phyloP scores from a whole-genome alignment of 352 stramenopile species.

The Phytophthora megakarya region DNA sequence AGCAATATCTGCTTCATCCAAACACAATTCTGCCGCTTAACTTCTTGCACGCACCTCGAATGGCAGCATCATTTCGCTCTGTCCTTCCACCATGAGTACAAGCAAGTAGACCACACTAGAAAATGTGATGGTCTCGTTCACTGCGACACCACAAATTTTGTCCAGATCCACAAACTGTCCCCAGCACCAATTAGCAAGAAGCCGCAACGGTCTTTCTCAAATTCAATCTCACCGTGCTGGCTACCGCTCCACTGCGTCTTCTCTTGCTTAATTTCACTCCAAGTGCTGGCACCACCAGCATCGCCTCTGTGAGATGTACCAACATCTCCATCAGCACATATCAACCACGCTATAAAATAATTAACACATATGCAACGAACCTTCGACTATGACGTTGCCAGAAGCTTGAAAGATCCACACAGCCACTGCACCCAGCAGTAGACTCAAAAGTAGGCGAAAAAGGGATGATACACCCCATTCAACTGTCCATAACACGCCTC shows the following conservation, averaged over 20 bases:
- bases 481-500: slow-evolving; percentile 26
- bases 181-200: not conserved
- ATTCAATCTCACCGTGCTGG: slow-evolving; percentile 23
- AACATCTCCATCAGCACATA: slow-evolving; percentile 11
- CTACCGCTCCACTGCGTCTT: slow-evolving; percentile 47
- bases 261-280: slow-evolving; percentile 76
- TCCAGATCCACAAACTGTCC: slow-evolving; percentile 39
- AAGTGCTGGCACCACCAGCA: slow-evolving; percentile 74
- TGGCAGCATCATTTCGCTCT: slow-evolving; percentile 70
- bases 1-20: not conserved
- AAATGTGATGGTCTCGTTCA: slow-evolving; percentile 87
- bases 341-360: not conserved
- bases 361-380: not conserved
- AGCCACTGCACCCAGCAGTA: slow-evolving; percentile 25
- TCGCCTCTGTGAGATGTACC: slow-evolving; percentile 49
- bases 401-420: slow-evolving; percentile 22
- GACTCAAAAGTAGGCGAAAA: slow-evolving; percentile 10
- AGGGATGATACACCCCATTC: slow-evolving; percentile 28
- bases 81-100: slow-evolving; percentile 73
- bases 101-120: slow-evolving; percentile 82
- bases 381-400: slow-evolving; percentile 37
- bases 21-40: not conserved
- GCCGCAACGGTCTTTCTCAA: not conserved
- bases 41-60: slow-evolving; percentile 60
- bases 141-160: slow-evolving; percentile 65